These are phyloP conservation scores for Eremomyces bilateralis DNA, from an alignment of 495 filamentous ascomycete species.

Conservation along the genomic window DNA sequence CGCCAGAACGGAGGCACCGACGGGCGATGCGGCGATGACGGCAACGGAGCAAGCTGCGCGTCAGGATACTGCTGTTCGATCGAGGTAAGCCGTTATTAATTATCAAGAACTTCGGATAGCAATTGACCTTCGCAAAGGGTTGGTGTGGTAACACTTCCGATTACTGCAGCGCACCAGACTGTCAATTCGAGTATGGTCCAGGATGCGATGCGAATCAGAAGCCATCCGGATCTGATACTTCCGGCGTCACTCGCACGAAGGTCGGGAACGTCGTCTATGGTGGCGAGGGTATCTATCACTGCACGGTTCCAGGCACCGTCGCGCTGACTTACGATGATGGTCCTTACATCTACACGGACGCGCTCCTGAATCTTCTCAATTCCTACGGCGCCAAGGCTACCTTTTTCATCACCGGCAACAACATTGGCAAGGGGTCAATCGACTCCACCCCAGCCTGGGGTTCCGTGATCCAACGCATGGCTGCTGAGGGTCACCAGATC, in stretches of 20 bases:
- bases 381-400: conserved; percentile 46
- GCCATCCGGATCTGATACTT: neutral
- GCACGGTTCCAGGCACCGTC: conserved; percentile 36
- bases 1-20: neutral
- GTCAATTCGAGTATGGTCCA: neutral
- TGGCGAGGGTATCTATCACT: conserved; percentile 42
- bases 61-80: neutral
- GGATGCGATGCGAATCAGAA: neutral
- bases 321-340: conserved; percentile 68
- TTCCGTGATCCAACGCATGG: conserved; percentile 45
- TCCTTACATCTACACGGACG: conserved; percentile 43
- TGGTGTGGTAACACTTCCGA: neutral
- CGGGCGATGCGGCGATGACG: neutral
- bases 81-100: conserved; percentile 1
- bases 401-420: conserved; percentile 63
- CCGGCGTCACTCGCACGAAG: neutral
- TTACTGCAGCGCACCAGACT: neutral
- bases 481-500: conserved; percentile 53
- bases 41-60: neutral
- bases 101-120: no score
- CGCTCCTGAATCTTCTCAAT: conserved; percentile 47
- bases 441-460: conserved; percentile 37
- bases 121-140: neutral
- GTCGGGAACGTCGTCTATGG: neutral
- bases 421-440: conserved; percentile 48